Base-by-base conservation (phyloP, 805 yeast genomes). In the Yamadazyma phyllophila region DNA sequence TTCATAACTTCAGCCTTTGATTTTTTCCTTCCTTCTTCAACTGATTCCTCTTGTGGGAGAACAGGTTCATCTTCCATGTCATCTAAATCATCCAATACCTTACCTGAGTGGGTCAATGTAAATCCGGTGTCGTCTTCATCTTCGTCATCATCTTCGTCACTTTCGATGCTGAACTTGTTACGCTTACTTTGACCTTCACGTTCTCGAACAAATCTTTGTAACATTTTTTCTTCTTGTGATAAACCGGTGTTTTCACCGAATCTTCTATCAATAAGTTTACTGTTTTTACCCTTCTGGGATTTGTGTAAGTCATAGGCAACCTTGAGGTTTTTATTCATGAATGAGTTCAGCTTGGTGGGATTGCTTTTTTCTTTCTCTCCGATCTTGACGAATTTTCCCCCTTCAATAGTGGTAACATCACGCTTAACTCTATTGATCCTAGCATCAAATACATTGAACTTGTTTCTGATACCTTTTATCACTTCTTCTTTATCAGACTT, bases 141-240 rank as follows among this genome's bases (percentile, higher is more conserved):
- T 24, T 71, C 81, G 39, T 58, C 74, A n/a, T 65, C 72, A 26
- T 72, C 80, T 16, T 77, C 81, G 42, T 91, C 78, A 59, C 87
- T 85, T 57, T 81, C 92, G 50, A 87, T 58, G 7, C 73, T 61
- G 49, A 68, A 71, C 15, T 59, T 62, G 26, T 82, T 78, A 35
- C 74, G 69, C 16, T 77, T 69, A n/a, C 80, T 69, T 48, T 77
- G 77, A 13, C 76, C 58, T 62, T 89, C 95, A 61, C 87, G 77
- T 69, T 92, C 98, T 46, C 84, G 81, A 3, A 97, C 88, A 71
- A 89, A 94, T 70, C 99, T 82, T 60, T 86, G 96, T 67, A 94
- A 78, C 96, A 90, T 90, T 64, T 86, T 88, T 55, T 94, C 97
- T 65, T 94, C 98, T 10, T 82, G 82, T n/a, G 85, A 78, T 72